Evolutionary conservation across 2,329 filamentous ascomycete species (phyloP).

Genomic region (Fusarium abutilonis): DNA sequence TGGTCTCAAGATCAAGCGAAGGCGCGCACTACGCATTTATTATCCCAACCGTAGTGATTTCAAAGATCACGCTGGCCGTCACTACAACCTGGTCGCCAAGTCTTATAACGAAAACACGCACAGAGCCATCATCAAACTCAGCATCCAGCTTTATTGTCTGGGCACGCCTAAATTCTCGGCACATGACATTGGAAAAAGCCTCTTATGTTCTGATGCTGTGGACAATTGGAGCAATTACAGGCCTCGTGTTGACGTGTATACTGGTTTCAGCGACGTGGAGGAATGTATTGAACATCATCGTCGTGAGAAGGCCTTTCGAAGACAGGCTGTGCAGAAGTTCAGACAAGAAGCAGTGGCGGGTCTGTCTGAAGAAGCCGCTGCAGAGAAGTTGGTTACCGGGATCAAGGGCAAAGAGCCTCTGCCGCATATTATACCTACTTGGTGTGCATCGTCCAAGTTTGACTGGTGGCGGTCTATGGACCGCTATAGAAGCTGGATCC

Average conservation of each 20-base stretch:
- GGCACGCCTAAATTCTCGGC: neutral
- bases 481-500: conserved; percentile 28
- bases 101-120: neutral
- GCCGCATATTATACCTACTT: conserved; percentile 32
- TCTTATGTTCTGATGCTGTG: neutral
- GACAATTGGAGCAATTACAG: neutral
- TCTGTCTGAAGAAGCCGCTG: conserved; percentile 5
- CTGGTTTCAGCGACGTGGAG: conserved; percentile 10
- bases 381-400: conserved; percentile 11
- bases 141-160: conserved; percentile 31
- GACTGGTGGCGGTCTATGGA: neutral
- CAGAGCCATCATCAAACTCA: conserved; percentile 14
- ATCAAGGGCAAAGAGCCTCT: conserved; percentile 25
- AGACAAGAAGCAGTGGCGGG: conserved; percentile 10
- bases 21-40: neutral
- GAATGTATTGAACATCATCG: conserved; percentile 31
- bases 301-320: conserved; percentile 20
- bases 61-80: conserved; percentile 50
- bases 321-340: neutral
- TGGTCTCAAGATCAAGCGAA: neutral
- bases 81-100: neutral
- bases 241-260: conserved; percentile 27
- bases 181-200: neutral
- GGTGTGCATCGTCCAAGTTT: conserved; percentile 14
- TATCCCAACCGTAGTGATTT: neutral